Conservation (phyloP, 2,329 filamentous ascomycete genomes). For the Cordyceps farinosa region DNA sequence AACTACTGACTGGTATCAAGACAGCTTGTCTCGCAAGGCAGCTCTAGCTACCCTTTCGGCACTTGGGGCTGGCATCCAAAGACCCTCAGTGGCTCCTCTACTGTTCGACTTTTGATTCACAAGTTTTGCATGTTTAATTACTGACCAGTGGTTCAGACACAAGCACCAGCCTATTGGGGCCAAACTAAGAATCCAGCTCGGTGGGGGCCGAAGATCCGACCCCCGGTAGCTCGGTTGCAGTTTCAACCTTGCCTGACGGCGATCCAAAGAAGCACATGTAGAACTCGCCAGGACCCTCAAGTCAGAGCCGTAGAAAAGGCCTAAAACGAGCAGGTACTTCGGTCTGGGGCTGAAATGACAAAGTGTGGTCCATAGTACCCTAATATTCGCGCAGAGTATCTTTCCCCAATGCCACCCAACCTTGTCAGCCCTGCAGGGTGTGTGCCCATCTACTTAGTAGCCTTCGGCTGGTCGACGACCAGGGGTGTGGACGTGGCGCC, state of each 20-base stretch:
- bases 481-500: background rate
- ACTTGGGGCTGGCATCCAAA: no score
- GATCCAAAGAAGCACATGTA: background rate
- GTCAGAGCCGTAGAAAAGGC: background rate
- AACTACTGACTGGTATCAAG: no score
- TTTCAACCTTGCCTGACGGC: slow-evolving; percentile 2
- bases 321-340: background rate
- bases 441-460: background rate
- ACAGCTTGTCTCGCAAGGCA: no score
- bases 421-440: slow-evolving; percentile 3
- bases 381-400: background rate
- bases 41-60: no score
- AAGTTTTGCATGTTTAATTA: background rate
- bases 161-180: background rate
- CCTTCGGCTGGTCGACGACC: background rate
- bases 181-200: slow-evolving; percentile 1
- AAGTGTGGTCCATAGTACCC: background rate
- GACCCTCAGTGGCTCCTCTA: no score
- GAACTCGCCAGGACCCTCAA: no score
- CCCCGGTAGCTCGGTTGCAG: background rate
- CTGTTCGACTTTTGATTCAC: no score
- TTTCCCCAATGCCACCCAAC: background rate
- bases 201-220: slow-evolving; percentile 12
- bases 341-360: background rate
- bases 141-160: background rate